Evolutionary conservation across 495 filamentous ascomycete species (phyloP).

Genomic region (Neurospora sp.): DNA sequence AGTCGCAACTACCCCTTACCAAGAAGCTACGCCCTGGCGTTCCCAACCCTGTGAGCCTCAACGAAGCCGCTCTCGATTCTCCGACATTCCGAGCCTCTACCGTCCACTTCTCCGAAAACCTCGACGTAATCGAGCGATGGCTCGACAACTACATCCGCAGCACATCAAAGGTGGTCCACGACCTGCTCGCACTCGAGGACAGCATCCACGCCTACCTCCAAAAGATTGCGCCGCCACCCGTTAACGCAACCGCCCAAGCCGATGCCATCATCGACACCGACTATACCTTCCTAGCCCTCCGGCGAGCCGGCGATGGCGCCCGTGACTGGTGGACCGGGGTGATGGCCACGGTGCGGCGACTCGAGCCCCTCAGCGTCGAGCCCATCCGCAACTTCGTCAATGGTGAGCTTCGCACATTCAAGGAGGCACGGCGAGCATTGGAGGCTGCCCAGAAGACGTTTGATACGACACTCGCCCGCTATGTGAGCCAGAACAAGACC

Average conservation of each 20-base stretch:
- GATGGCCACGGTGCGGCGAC: conserved; percentile 58
- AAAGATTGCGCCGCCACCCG: conserved; percentile 54
- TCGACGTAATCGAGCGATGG: conserved; percentile 89
- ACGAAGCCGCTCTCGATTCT: conserved; percentile 91
- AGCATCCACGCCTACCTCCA: conserved; percentile 63
- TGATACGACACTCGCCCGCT: conserved; percentile 69
- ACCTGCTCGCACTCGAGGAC: conserved; percentile 59
- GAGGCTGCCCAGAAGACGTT: conserved; percentile 76
- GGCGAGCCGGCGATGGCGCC: conserved; percentile 71
- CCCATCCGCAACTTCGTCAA: conserved; percentile 69
- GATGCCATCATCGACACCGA: conserved; percentile 86
- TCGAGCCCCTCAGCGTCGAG: conserved; percentile 67
- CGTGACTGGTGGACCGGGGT: conserved; percentile 77
- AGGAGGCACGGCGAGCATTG: conserved; percentile 64
- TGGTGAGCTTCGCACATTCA: conserved; percentile 51
- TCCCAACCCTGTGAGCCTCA: conserved; percentile 68
- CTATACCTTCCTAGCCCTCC: conserved; percentile 81
- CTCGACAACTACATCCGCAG: conserved; percentile 76
- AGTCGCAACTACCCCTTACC: conserved; percentile 16
- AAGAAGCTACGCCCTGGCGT: conserved; percentile 24
- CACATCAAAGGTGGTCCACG: conserved; percentile 65
- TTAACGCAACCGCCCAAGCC: conserved; percentile 60
- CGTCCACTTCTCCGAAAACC: conserved; percentile 82
- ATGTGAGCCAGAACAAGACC: conserved; percentile 74
- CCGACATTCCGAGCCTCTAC: conserved; percentile 89